Evolutionary conservation across 2,329 filamentous ascomycete species (phyloP).

Genomic region (Clarireedia hainanense): DNA sequence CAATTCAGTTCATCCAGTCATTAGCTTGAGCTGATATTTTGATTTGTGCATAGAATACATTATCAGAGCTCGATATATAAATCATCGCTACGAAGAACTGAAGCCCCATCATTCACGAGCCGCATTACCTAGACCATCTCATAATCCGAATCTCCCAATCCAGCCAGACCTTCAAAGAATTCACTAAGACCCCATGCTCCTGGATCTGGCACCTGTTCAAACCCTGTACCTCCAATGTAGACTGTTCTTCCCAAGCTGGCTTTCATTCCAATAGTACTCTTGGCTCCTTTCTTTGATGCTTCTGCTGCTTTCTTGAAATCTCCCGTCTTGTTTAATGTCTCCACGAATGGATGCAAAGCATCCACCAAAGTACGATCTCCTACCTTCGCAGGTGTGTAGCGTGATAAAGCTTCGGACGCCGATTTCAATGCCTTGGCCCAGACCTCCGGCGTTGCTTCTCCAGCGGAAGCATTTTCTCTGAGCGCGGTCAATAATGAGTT

Average conservation of each 20-base stretch:
- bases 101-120: too few species aligned
- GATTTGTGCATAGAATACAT: not conserved
- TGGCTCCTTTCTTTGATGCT: conserved; percentile 67
- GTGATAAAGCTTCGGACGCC: conserved; percentile 62
- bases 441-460: conserved; percentile 37
- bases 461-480: conserved; percentile 18
- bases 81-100: too few species aligned
- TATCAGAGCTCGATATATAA: too few species aligned
- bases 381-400: conserved; percentile 81
- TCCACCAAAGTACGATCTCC: conserved; percentile 90
- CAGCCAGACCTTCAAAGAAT: conserved; percentile 73
- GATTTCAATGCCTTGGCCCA: conserved; percentile 60
- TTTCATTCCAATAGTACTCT: conserved; percentile 85
- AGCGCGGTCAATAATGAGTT: conserved; percentile 55
- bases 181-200: conserved; percentile 70
- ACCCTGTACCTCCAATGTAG: conserved; percentile 72
- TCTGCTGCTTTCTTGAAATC: conserved; percentile 66
- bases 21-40: not conserved
- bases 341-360: conserved; percentile 80
- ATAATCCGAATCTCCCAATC: conserved; percentile 30
- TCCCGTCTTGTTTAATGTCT: conserved; percentile 56
- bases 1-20: not conserved
- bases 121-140: conserved; percentile 23
- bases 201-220: conserved; percentile 65
- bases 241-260: conserved; percentile 78